phyloP scores from a whole-genome alignment of 192 early-diverging fungal genomes.

The Coemansia biformis region DNA sequence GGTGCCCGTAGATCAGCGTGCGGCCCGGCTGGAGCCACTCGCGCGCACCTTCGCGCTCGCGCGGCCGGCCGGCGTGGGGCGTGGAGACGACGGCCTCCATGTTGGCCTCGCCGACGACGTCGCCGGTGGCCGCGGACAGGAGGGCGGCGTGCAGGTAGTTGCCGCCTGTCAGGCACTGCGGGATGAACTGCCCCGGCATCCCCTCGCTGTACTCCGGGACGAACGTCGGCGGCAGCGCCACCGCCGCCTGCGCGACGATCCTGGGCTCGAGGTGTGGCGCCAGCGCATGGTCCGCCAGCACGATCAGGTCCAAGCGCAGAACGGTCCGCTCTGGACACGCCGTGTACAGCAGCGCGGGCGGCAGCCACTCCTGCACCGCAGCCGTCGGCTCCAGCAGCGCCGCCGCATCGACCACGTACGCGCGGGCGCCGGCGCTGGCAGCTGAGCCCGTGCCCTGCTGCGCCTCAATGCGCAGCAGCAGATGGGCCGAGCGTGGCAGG shows the following conservation, averaged over 20 bases:
- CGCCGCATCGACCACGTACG: constrained; percentile 24
- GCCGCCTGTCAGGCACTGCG: constrained; percentile 24
- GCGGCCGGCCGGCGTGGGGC: constrained; percentile 11
- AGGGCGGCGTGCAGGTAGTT: constrained; percentile 37
- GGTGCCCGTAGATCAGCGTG: constrained; percentile 74
- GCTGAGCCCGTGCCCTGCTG: constrained; percentile 35
- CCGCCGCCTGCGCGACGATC: constrained; percentile 30
- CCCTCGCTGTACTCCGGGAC: constrained; percentile 27
- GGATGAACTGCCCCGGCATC: constrained; percentile 18
- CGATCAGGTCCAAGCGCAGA: constrained; percentile 40
- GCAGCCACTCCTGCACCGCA: constrained; percentile 20
- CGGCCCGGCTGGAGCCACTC: constrained; percentile 27
- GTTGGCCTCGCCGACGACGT: constrained; percentile 28
- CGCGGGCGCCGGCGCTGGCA: constrained; percentile 6
- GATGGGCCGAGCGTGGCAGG: constrained; percentile 40
- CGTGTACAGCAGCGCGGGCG: constrained; percentile 41
- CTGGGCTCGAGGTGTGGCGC: constrained; percentile 24
- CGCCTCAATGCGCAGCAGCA: constrained; percentile 40
- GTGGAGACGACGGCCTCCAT: constrained; percentile 35
- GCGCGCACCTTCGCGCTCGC: background rate
- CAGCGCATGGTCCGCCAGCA: constrained; percentile 39
- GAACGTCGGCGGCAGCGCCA: constrained; percentile 29
- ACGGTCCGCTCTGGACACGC: constrained; percentile 36
- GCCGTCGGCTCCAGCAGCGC: constrained; percentile 21
- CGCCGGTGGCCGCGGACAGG: constrained; percentile 16